These are phyloP conservation scores for Typha latifolia DNA, from an alignment of 176 grass and related monocot species.

Conservation along the genomic window DNA sequence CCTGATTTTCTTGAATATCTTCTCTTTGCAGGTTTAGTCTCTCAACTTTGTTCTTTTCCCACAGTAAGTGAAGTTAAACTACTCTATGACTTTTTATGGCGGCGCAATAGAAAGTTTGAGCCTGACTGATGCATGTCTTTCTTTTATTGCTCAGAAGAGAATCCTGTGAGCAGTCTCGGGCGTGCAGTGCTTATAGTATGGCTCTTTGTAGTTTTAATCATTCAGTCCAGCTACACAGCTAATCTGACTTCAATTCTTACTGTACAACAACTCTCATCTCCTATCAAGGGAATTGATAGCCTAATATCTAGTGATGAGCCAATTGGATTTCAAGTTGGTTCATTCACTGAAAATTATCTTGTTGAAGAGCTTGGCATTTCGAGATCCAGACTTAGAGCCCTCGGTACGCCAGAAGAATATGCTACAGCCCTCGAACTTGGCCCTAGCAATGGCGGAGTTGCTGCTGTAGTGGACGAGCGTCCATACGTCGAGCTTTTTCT, in stretches of 20 bases:
- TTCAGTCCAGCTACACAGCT: constrained; percentile 82
- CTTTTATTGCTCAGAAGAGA: constrained; percentile 36
- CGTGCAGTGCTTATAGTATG: constrained; percentile 68
- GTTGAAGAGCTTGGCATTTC: constrained; percentile 49
- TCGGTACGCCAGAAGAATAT: constrained; percentile 34
- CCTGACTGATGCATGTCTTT: constrained; percentile 1
- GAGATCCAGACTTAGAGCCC: constrained; percentile 43
- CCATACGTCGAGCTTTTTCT: constrained; percentile 61
- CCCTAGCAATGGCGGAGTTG: constrained; percentile 48
- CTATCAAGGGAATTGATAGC: constrained; percentile 59
- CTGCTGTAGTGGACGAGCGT: constrained; percentile 56
- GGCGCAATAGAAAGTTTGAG: neutral
- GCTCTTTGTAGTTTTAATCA: constrained; percentile 86
- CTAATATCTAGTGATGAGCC: constrained; percentile 45
- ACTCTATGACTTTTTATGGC: constrained; percentile 1
- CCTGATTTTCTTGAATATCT: neutral
- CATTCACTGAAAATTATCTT: constrained; percentile 65
- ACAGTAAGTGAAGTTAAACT: constrained; percentile 51
- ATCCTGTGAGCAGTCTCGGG: constrained; percentile 56
- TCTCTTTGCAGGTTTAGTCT: constrained; percentile 71
- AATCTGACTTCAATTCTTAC: constrained; percentile 80
- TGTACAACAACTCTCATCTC: constrained; percentile 68
- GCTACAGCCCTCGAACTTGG: constrained; percentile 47
- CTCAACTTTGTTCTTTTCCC: constrained; percentile 83
- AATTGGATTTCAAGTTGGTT: constrained; percentile 59